Base-by-base conservation (phyloP, 768 basidiomycete genomes). In the Kondoa subrosea region DNA sequence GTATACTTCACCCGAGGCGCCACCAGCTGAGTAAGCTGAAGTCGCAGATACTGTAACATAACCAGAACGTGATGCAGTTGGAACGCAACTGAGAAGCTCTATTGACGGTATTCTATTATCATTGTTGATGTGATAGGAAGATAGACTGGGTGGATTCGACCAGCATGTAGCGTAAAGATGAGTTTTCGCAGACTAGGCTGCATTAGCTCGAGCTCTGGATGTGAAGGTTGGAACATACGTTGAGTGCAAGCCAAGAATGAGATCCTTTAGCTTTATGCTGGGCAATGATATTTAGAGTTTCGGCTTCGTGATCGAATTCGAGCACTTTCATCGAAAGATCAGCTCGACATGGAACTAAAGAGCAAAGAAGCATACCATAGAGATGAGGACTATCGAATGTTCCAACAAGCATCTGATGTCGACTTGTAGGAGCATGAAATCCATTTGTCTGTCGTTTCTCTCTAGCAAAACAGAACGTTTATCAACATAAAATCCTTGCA, bases 1-100 rank as follows among this genome's bases (percentile, higher is more conserved):
- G 25, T 73, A 71, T 0, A 72, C 73, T 62, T 75, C 75, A 1
- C 71, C 73, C 15, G 71, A 69, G 8, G 75, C 69, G 17, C 75
- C 75, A n/a, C 75, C 73, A 0, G 74, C 73, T 1, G 71, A 71
- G 56, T 73, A 75, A 0, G 71, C 70, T 14, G 68, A 68, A 12
- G 66, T 63, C 1, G 27, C 4, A 2, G 70, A 71, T 17, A 69
- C 68, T 32, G 72, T 72, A 57, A 73, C 73, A 65, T 75, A 75
- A 34, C 75, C 75, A 0, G 73, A 74, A 0, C 73, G 68, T 2
- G 73, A 61, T 29, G 66, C 70, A 15, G 71, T 73, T 17, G 57
- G 56, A 2, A 72, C 67, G 15, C 57, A 56, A 56, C 71, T 72
- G 65, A 73, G 64, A 34, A 69, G 68, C 31, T 34, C 27, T 4